Conservation (phyloP, 768 basidiomycete species). For the Auriscalpium orientale region DNA sequence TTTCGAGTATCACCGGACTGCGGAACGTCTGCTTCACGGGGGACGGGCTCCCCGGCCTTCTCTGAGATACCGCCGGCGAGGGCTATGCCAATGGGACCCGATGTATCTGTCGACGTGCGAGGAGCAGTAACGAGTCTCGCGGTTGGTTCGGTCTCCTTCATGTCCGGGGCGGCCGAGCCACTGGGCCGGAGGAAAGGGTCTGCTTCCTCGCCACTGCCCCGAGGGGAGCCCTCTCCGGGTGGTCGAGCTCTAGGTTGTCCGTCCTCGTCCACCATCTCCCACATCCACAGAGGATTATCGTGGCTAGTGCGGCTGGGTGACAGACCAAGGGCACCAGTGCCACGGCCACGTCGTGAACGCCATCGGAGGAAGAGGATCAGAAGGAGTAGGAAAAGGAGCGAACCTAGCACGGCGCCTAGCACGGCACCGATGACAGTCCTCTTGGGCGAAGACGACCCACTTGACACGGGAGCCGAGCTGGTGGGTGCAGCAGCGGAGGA, state of each 20-base stretch:
- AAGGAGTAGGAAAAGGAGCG: conserved; percentile 7
- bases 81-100: conserved; percentile 7
- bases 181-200: conserved; percentile 54
- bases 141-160: neutral
- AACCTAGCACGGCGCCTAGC: conserved; percentile 11
- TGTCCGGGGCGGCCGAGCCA: neutral
- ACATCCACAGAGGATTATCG: conserved; percentile 15
- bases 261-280: conserved; percentile 7
- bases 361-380: conserved; percentile 25
- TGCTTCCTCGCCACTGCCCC: conserved; percentile 61
- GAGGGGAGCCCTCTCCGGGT: conserved; percentile 60
- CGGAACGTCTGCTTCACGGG: too few relatives aligned
- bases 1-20: neutral
- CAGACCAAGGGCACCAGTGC: neutral
- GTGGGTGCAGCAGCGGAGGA: conserved; percentile 2
- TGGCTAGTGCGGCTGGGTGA: neutral
- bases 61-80: neutral
- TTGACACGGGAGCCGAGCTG: neutral
- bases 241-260: conserved; percentile 12
- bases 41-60: too few relatives aligned
- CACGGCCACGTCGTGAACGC: conserved; percentile 26
- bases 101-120: neutral
- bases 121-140: conserved; percentile 8
- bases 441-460: conserved; percentile 3
- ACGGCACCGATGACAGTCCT: conserved; percentile 12